Evolutionary conservation across 1,284 basidiomycete species (phyloP).

Genomic region (Lentinula novae-zelandiae): DNA sequence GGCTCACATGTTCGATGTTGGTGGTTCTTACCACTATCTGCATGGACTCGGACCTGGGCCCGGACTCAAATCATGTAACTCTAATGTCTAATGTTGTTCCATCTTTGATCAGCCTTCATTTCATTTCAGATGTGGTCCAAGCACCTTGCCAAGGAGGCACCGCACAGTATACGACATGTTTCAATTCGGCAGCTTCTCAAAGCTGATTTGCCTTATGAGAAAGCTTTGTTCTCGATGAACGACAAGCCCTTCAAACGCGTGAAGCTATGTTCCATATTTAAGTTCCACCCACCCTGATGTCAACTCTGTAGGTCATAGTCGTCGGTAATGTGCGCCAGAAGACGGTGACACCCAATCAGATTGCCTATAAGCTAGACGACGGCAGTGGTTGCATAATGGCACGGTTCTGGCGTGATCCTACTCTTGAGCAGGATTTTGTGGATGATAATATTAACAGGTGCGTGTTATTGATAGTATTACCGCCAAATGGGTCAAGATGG

Average conservation of each 20-base stretch:
- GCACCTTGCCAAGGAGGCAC: background rate
- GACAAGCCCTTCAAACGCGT: constrained; percentile 16
- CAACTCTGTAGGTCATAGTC: background rate
- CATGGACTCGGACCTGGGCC: background rate
- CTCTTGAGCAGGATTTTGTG: constrained; percentile 52
- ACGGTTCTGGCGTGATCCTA: constrained; percentile 73
- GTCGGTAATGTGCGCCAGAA: background rate
- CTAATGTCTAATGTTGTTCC: no score
- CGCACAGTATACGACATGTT: constrained; percentile 9
- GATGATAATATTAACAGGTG: constrained; percentile 42
- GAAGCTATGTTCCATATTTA: background rate
- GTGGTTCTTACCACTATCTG: background rate
- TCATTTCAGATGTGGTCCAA: background rate
- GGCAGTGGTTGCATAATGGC: constrained; percentile 88
- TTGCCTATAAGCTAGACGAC: constrained; percentile 75
- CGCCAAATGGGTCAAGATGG: background rate
- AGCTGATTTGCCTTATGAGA: constrained; percentile 12
- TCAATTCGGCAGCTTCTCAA: constrained; percentile 17
- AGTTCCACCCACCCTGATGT: background rate
- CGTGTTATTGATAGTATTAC: constrained; percentile 16
- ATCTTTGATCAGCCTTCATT: background rate
- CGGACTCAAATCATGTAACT: no score
- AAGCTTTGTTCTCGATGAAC: constrained; percentile 17
- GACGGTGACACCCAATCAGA: background rate
- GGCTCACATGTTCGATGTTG: no score